These are phyloP conservation scores for Imleria badia DNA, from an alignment of 768 basidiomycete genomes.

Conservation along the genomic window DNA sequence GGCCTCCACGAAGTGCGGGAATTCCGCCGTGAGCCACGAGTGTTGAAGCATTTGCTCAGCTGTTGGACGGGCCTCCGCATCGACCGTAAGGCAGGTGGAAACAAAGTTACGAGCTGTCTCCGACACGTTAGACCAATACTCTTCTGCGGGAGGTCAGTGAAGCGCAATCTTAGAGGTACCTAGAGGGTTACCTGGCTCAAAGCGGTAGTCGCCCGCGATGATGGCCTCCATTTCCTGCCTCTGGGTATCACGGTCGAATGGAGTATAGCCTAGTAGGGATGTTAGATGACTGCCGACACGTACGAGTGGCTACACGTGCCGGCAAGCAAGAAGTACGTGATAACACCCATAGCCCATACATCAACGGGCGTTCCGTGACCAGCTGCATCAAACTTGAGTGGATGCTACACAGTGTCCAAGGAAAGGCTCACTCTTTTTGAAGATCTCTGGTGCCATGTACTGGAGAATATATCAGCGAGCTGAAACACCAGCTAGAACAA, in stretches of 20 bases:
- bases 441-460: slow-evolving; percentile 98
- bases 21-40: slow-evolving; percentile 58
- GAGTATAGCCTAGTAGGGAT: slow-evolving; percentile 72
- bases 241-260: slow-evolving; percentile 91
- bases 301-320: slow-evolving; percentile 31
- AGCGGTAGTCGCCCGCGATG: slow-evolving; percentile 89
- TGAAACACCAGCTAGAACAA: background rate
- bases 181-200: slow-evolving; percentile 57
- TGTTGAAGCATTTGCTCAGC: slow-evolving; percentile 73
- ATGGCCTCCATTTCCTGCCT: slow-evolving; percentile 95
- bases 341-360: slow-evolving; percentile 97
- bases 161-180: background rate
- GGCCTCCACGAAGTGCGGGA: slow-evolving; percentile 68
- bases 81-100: slow-evolving; percentile 75
- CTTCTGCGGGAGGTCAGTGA: slow-evolving; percentile 39
- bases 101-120: slow-evolving; percentile 85
- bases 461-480: slow-evolving; percentile 26
- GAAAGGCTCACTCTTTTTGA: slow-evolving; percentile 70
- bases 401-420: background rate
- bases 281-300: background rate
- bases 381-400: slow-evolving; percentile 39
- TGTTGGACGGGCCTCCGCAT: slow-evolving; percentile 78
- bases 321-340: slow-evolving; percentile 93
- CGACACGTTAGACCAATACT: slow-evolving; percentile 88
- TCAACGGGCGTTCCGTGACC: slow-evolving; percentile 96